Evolutionary conservation across 371 early-diverging fungal genomes (phyloP).

Genomic region (Mortierella sp.): DNA sequence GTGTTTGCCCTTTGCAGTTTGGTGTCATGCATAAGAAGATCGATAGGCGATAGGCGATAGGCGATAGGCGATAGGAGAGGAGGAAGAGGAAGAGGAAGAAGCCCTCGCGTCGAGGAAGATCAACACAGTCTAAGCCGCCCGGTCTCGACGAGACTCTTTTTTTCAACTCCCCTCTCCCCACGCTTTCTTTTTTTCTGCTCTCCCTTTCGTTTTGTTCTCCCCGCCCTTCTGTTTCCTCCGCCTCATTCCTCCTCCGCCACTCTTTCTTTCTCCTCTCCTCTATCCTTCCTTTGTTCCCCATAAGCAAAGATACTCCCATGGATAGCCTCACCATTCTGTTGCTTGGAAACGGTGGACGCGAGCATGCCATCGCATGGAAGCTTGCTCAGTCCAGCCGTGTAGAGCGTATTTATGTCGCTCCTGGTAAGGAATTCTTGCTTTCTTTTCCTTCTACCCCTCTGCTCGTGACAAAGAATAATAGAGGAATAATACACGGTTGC

Average conservation of each 20-base stretch:
- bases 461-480: no score
- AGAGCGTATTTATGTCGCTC: slow-evolving; percentile 88
- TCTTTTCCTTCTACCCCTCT: neutral
- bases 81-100: no score
- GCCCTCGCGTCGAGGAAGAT: no score
- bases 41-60: no score
- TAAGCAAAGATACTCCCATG: slow-evolving; percentile 22
- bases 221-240: neutral
- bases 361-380: slow-evolving; percentile 96
- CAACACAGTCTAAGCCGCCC: neutral
- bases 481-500: no score
- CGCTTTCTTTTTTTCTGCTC: neutral
- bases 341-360: slow-evolving; percentile 96
- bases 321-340: slow-evolving; percentile 82
- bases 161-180: neutral
- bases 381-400: slow-evolving; percentile 84
- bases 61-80: no score
- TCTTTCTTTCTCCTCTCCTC: neutral
- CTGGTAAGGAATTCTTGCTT: slow-evolving; percentile 79
- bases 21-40: no score
- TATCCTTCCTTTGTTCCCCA: neutral
- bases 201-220: neutral
- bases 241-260: neutral
- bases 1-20: no score
- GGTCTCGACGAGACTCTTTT: neutral